These are phyloP conservation scores for Starmerella apicola DNA, from an alignment of 805 yeast species.

Conservation along the genomic window DNA sequence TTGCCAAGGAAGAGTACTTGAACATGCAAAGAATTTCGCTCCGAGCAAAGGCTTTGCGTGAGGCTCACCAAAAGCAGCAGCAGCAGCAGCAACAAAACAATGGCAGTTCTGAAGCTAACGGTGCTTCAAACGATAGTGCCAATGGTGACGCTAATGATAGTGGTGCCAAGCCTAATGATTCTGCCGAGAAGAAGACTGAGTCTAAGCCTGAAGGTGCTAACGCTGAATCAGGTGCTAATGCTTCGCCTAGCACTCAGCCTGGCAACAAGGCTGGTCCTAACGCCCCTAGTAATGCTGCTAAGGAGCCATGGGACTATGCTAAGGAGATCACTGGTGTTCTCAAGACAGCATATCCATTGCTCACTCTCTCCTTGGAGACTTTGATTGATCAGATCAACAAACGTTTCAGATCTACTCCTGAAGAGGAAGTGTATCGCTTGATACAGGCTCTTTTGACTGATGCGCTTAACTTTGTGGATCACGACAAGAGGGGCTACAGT, in stretches of 20 bases:
- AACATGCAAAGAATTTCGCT: conserved; percentile 52
- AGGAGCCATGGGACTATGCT: conserved; percentile 88
- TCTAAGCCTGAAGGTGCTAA: background rate
- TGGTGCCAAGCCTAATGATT: background rate
- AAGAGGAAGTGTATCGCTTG: conserved; percentile 89
- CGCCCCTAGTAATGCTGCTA: conserved; percentile 15
- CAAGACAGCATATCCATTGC: conserved; percentile 89
- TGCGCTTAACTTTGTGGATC: conserved; percentile 79
- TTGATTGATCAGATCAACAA: conserved; percentile 91
- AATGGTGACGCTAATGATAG: background rate
- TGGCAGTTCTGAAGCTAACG: too few species aligned
- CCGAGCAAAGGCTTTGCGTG: conserved; percentile 1
- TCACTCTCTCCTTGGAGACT: conserved; percentile 87
- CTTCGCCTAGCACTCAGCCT: conserved; percentile 3
- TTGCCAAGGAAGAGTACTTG: conserved; percentile 87
- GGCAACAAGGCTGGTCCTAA: conserved; percentile 7
- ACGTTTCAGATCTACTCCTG: conserved; percentile 83
- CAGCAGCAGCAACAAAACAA: background rate
- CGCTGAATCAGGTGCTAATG: background rate
- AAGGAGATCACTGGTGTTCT: conserved; percentile 87
- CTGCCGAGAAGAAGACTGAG: background rate
- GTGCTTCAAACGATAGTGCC: background rate
- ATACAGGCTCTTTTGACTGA: conserved; percentile 87
- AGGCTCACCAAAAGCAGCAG: background rate
- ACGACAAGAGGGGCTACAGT: conserved; percentile 75